Conservation (phyloP, 75 land plant species). For the Pseudotsuga menziesii region DNA sequence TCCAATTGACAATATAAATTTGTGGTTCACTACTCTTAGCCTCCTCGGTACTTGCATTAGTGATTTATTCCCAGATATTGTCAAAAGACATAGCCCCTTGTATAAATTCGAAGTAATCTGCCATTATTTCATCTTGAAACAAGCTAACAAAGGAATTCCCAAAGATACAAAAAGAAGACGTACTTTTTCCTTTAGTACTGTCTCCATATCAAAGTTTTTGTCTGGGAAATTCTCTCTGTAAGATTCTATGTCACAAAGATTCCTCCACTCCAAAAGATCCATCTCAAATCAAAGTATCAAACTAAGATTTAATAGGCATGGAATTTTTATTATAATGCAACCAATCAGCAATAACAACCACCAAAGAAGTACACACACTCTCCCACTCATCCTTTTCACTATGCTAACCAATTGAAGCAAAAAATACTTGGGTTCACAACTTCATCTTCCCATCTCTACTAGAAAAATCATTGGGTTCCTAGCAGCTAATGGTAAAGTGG, state of each 20-base stretch:
- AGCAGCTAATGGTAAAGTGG: conserved; percentile 63
- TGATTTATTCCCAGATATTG: conserved; percentile 86
- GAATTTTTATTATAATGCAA: conserved; percentile 48
- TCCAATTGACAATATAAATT: conserved; percentile 90
- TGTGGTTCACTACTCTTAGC: conserved; percentile 20
- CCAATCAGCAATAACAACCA: conserved; percentile 95
- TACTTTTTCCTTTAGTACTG: conserved; percentile 69
- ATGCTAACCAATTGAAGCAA: conserved; percentile 92
- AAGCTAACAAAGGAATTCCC: conserved; percentile 83
- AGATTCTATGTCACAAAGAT: conserved; percentile 54
- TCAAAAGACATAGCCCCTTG: conserved; percentile 84
- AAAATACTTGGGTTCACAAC: conserved; percentile 69
- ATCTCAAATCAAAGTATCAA: conserved; percentile 77
- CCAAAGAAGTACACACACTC: conserved; percentile 92
- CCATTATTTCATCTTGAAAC: conserved; percentile 68
- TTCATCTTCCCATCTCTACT: conserved; percentile 84
- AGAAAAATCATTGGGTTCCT: conserved; percentile 69
- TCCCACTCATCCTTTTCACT: conserved; percentile 94
- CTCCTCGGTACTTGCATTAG: conserved; percentile 6
- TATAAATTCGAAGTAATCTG: conserved; percentile 49
- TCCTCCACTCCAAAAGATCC: conserved; percentile 90
- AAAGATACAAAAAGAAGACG: conserved; percentile 57
- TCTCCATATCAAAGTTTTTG: conserved; percentile 90
- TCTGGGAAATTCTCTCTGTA: conserved; percentile 76
- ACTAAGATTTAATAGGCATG: conserved; percentile 75